Base-by-base conservation (phyloP, 352 stramenopile species). In the Phytophthora ramorum region DNA sequence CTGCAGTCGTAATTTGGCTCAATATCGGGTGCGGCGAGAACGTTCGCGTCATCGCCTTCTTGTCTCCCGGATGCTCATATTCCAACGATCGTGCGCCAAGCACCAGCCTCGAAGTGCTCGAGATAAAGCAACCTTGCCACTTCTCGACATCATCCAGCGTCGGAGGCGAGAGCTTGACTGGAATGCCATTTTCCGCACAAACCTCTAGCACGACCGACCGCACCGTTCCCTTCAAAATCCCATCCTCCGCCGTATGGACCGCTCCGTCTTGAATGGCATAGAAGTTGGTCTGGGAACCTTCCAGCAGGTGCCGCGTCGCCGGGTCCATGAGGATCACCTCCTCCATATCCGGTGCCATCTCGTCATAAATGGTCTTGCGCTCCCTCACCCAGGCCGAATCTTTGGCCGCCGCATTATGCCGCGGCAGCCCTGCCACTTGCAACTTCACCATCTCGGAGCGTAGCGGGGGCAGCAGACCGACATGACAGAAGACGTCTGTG, bases 271-370 rank as follows among this genome's bases (percentile, higher is more conserved):
- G 72, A 19, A 95, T 78, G 5, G 66, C 71, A 56, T 87, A 95
- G 26, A 95, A 95, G 51, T 95, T 95, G n/a, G 85, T 92, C 69
- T 95, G 87, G 4, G 87, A 93, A 26, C 84, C 87, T 79, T 95
- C 87, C 9, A 90, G 78, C 41, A 95, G 48, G 7, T 68, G 47
- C 30, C 75, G 69, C 20, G 78, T 87, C 2, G 41, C 51, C 22
- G 83, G 87, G n/a, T 95, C 85, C 87, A 94, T 90, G 46, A 92
- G 78, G n/a, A 91, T 85, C 66, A 93, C 79, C 62, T 95, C 87
- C 63, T 95, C 85, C 28, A 90, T 81, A 58, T 91, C 79, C 5
- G 62, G 55, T 17, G 79, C 60, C 63, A 95, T 81, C 30, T 62
- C 70, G 40, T 91, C 83, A 56, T 95, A 95, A 58, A 95, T 88